Evolutionary conservation across 2,329 filamentous ascomycete species (phyloP), one percentile per base, ranked within the genome.

Genomic region (Epichloe sibirici): DNA sequence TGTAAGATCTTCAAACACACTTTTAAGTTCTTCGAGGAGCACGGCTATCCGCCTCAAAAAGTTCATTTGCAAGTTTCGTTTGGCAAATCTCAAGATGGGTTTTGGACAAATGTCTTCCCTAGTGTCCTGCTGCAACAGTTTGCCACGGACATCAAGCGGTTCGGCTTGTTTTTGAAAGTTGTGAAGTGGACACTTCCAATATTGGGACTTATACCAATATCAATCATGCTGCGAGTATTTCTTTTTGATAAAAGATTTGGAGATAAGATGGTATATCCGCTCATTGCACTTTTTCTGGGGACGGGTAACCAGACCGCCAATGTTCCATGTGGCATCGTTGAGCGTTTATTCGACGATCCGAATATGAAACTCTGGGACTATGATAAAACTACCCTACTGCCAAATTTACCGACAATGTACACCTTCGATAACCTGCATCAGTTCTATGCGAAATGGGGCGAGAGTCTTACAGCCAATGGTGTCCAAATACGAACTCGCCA

Each of bases 301-400:
- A 88, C 85, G 0, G 84, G 85, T 1, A 89, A 89, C 58, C 82
- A 86, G 59, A 85, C 85, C 0, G 79, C 84, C 0, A 81, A 87
- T 56, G 84, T 89, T 0, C 81, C 85, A 0, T 78, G 76, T 43
- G 82, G 84, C 25, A 81, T 89, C 37, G 71, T 89, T 4, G 78
- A 83, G 61, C 68, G 78, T 4, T 64, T 83, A 0, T 82, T 80
- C 49, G 69, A 79, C 53, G 76, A 79, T 52, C 76, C 77, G 0
- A 78, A 77, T 51, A 78, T 79, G 72, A 76, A 75, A 55, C 68
- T 83, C 8, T 83, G 78, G 78, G 69, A 78, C 31, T 82, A 80
- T 56, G 77, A 81, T 49, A 60, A 70, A 0, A 71, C 77, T 45
- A 78, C 74, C 0, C 65, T 82, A 3, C 62, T 81, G 1, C 75